Conservation (phyloP, 345 rosid genomes). For the Salix caprea region DNA sequence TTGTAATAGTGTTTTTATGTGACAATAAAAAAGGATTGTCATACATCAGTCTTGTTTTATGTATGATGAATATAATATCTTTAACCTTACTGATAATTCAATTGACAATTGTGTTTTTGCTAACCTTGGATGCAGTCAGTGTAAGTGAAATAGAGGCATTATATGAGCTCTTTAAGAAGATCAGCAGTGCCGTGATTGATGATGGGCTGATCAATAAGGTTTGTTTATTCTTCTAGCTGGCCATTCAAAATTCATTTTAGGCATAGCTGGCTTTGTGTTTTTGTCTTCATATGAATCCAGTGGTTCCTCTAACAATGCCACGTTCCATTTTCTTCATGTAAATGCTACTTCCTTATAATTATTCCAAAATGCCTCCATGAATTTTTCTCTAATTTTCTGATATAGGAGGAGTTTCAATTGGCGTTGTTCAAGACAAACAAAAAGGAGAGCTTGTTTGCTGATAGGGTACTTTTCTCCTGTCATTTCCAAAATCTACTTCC, state of each 20-base stretch:
- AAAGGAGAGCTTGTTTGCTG: conserved; percentile 98
- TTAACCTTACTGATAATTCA: neutral
- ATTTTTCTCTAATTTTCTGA: conserved; percentile 7
- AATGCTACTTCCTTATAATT: conserved; percentile 11
- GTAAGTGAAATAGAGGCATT: conserved; percentile 99
- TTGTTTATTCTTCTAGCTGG: neutral
- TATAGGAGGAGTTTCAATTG: conserved; percentile 94
- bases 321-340: neutral
- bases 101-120: conserved; percentile 15
- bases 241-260: neutral
- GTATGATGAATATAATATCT: neutral
- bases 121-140: conserved; percentile 58
- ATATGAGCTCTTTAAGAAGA: conserved; percentile 96
- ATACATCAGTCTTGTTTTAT: neutral
- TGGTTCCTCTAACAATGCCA: neutral
- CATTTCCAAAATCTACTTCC: neutral
- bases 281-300: conserved; percentile 6
- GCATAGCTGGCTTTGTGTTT: neutral
- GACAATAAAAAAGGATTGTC: neutral
- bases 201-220: conserved; percentile 98
- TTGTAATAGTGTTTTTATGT: neutral
- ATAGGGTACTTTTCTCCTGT: conserved; percentile 52
- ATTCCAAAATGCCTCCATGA: neutral
- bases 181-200: conserved; percentile 97
- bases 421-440: conserved; percentile 95